Conservation (phyloP, 2,329 filamentous ascomycete genomes). For the Colletotrichum camelliae region DNA sequence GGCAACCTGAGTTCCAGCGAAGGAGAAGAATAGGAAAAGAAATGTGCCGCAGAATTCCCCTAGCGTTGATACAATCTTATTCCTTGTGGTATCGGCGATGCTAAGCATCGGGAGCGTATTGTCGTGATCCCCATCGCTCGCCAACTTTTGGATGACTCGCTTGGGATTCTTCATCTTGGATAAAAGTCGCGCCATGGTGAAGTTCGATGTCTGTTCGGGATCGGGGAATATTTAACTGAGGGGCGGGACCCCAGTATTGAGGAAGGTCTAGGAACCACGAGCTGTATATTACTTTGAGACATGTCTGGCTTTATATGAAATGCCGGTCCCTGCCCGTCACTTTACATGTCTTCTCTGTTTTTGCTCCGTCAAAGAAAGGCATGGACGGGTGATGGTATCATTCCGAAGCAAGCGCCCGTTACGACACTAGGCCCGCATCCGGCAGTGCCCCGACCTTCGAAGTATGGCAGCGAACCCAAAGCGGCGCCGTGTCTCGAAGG, state of each 20-base stretch:
- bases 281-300: neutral
- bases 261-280: neutral
- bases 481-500: neutral
- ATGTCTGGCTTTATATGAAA: neutral
- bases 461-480: neutral
- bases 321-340: neutral
- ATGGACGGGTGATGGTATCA: neutral
- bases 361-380: neutral
- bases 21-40: slow-evolving; percentile 54
- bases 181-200: neutral
- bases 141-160: neutral
- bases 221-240: neutral
- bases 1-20: slow-evolving; percentile 44
- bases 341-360: neutral
- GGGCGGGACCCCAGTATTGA: neutral
- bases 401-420: neutral
- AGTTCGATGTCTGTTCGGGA: neutral
- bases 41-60: slow-evolving; percentile 60
- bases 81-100: slow-evolving; percentile 26
- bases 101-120: slow-evolving; percentile 12
- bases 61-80: slow-evolving; percentile 45
- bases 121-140: neutral
- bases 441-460: neutral
- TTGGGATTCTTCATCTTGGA: neutral
- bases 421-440: neutral